Conservation (phyloP, 2,329 filamentous ascomycete genomes). For the Talaromyces sp. region DNA sequence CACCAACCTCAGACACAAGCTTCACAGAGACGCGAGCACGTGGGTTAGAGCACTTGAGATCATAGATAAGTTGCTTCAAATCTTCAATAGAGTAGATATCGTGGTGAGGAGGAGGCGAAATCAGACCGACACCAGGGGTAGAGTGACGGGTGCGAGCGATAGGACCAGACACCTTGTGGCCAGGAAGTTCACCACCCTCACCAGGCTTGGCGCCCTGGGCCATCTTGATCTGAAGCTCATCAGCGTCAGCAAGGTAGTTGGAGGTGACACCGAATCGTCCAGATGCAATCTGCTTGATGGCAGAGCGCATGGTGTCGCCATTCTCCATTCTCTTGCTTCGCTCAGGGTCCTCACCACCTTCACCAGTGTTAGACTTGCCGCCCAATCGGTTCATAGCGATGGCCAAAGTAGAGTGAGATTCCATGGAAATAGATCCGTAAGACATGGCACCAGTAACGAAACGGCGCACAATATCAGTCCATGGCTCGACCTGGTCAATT, state of each 20-base stretch:
- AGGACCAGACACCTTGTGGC: slow-evolving; percentile 90
- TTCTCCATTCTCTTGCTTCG: slow-evolving; percentile 80
- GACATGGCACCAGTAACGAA: slow-evolving; percentile 99
- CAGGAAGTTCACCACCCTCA: slow-evolving; percentile 93
- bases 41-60: slow-evolving; percentile 93
- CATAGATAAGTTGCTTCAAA: slow-evolving; percentile 95
- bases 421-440: slow-evolving; percentile 97
- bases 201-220: slow-evolving; percentile 96
- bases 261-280: slow-evolving; percentile 95
- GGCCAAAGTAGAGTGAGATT: slow-evolving; percentile 90
- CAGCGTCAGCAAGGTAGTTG: slow-evolving; percentile 87
- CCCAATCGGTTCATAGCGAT: slow-evolving; percentile 96
- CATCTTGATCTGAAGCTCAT: slow-evolving; percentile 99
- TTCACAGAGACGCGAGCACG: slow-evolving; percentile 91
- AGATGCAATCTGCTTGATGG: slow-evolving; percentile 95
- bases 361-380: slow-evolving; percentile 95
- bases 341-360: slow-evolving; percentile 93
- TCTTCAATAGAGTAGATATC: slow-evolving; percentile 99
- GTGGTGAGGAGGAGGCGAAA: slow-evolving; percentile 92
- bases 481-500: slow-evolving; percentile 94
- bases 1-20: slow-evolving; percentile 94
- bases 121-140: slow-evolving; percentile 90
- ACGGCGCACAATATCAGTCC: slow-evolving; percentile 94
- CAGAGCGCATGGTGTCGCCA: slow-evolving; percentile 92
- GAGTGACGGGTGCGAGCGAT: slow-evolving; percentile 95